These are phyloP conservation scores for Pezicula carpinea DNA, from an alignment of 2,329 filamentous ascomycete genomes.

Conservation along the genomic window DNA sequence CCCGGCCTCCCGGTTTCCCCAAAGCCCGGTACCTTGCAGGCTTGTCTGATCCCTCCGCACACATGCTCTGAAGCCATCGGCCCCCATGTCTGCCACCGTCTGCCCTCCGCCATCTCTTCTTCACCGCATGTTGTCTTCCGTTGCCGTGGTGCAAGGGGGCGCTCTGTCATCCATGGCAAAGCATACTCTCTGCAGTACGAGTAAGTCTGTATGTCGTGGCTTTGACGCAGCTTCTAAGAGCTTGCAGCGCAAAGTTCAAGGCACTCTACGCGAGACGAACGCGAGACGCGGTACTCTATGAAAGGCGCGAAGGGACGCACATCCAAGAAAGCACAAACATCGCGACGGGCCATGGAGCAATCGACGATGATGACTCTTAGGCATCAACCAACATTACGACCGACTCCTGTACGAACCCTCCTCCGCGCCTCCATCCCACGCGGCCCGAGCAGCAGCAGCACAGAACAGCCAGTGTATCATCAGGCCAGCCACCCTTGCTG, in stretches of 20 bases:
- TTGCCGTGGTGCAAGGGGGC: background rate
- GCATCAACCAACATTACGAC: background rate
- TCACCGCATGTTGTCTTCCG: background rate
- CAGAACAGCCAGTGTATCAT: background rate
- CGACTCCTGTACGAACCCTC: too few relatives aligned
- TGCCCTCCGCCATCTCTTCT: too few relatives aligned
- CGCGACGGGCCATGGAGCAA: conserved; percentile 6
- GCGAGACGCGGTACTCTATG: conserved; percentile 5
- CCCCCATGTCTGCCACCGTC: too few relatives aligned
- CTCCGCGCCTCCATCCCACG: background rate
- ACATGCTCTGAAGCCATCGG: too few relatives aligned
- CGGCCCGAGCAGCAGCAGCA: conserved; percentile 4
- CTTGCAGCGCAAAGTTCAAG: conserved; percentile 2
- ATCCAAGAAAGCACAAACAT: conserved; percentile 12
- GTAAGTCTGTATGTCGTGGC: too few relatives aligned
- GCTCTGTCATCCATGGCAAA: background rate
- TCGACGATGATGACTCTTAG: background rate
- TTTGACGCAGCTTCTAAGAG: conserved; percentile 13
- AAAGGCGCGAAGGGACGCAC: background rate
- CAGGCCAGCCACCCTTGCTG: conserved; percentile 5
- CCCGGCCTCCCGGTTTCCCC: conserved; percentile 1
- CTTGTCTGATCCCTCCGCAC: background rate
- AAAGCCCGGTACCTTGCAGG: background rate
- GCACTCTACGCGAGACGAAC: conserved; percentile 20
- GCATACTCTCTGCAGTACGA: conserved; percentile 5